Base-by-base conservation (phyloP, 1,139 yeast genomes). In the Debaryomyces udenii region DNA sequence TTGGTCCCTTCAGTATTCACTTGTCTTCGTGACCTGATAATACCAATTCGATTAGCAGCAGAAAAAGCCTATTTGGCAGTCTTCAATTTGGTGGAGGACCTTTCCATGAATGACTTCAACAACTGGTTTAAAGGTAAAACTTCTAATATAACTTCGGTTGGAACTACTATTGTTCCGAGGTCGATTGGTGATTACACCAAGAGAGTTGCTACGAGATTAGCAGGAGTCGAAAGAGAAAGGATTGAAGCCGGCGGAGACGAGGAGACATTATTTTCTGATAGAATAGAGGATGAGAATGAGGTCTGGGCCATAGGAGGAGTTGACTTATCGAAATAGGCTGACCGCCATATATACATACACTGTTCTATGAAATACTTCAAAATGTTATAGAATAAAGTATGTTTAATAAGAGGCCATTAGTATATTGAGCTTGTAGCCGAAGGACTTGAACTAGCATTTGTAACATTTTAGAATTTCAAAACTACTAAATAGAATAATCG, bases 41-140 rank as follows among this genome's bases (percentile, higher is more conserved):
- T 93, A 54, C 98, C 99, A 3, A 85, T 93, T 52, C 90, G 90
- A 57, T 74, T 93, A 48, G 97, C 98, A 1, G 96, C 96, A 3
- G 99, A 93, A 62, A 89, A 89, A 69, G 91, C 96, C 1, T 91
- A 78, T 61, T 64, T 91, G 53, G 80, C 90, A 2, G 63, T 89
- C 15, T 83, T 90, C 61, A 72, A 77, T 42, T 69, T 91, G 49
- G 83, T 88, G 20, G 90, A 85, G 31, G 93, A 88, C 46, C 76
- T 68, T n/a, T 72, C 74, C n/a, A 66, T 78, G 65, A 62, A 51
- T 1, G 58, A 64, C 20, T 88, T 88, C 66, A 77, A 76, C 38
- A 53, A 57, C 10, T 93, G 96, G 96, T 68, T 71, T 44, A 58
- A 54, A 3, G 28, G 17, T 7, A 57, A 56, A 11, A 59, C 63